Base-by-base conservation (phyloP, 768 basidiomycete species). In the Boletus rufocinnamomeus region DNA sequence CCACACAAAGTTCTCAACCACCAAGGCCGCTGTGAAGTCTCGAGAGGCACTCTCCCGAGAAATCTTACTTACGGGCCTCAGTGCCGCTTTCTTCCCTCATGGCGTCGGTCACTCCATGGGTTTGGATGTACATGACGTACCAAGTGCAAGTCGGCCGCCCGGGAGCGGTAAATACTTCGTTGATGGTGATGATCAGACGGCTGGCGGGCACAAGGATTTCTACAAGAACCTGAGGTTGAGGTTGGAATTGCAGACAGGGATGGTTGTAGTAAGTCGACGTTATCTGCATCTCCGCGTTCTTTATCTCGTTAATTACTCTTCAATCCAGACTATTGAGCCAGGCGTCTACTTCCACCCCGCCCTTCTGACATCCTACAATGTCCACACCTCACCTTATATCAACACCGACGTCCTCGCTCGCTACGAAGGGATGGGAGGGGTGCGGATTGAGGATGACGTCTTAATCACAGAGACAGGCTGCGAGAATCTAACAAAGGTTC, bases 41-140 rank as follows among this genome's bases (percentile, higher is more conserved):
- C 58, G 56, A 34, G 62, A 66, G 37, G 43, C 41, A 9, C 65
- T 70, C 35, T 17, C 7, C 38, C 34, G 85, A 52, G 84, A 83
- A 25, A 86, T 98, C 56, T 77, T 97, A 8, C 81, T 81, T 19
- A 87, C 86, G 6, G 95, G 94, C 0, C 74, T 91, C 44, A 87
- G 87, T 61, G 76, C 86, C 2, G 91, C 93, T 0, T 98, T 98
- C 80, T 98, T 92, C 82, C 95, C 95, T 11, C 95, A 98, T 68
- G 96, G 95, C 3, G 77, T 90, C 40, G 93, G 94, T 1, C 95
- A 98, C 70, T 90, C 90, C 7, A 77, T 98, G 43, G 96, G 96
- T 13, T 78, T 97, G 73, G 96, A 98, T 69, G 95, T 98, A 2
- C 96, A 97, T 69, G 95, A 97, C 66, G 91, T 90, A 1, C 90